Evolutionary conservation across 495 filamentous ascomycete genomes (phyloP).

Genomic region (Cairneyella variabilis): DNA sequence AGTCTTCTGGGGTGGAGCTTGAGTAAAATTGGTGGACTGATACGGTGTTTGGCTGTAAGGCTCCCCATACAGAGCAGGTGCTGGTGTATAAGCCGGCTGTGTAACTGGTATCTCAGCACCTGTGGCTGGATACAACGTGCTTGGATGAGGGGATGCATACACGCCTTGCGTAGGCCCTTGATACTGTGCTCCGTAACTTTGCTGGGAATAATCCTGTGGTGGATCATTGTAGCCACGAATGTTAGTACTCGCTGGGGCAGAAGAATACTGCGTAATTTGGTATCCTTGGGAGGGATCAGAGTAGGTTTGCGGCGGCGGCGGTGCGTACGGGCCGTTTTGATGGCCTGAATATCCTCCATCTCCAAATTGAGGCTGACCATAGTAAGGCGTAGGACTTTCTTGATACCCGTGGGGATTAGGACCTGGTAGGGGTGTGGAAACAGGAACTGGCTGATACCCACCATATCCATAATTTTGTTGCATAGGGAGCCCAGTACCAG

Average conservation of each 20-base stretch:
- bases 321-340: constrained; percentile 33
- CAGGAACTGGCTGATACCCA: constrained; percentile 32
- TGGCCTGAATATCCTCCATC: constrained; percentile 33
- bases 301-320: constrained; percentile 27
- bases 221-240: constrained; percentile 16
- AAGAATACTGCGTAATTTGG: constrained; percentile 17
- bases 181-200: constrained; percentile 31
- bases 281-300: constrained; percentile 20
- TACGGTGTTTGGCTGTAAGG: constrained; percentile 25
- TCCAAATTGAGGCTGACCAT: constrained; percentile 33
- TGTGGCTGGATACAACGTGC: constrained; percentile 22
- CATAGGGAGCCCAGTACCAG: constrained; percentile 9
- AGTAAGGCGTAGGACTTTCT: constrained; percentile 35
- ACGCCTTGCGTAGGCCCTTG: constrained; percentile 20
- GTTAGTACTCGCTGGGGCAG: constrained; percentile 9
- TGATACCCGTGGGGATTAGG: constrained; percentile 31
- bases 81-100: constrained; percentile 22
- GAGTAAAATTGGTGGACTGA: constrained; percentile 16
- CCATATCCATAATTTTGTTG: constrained; percentile 28
- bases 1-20: constrained; percentile 22
- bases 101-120: constrained; percentile 23
- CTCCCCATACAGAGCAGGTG: constrained; percentile 16
- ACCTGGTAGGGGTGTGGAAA: constrained; percentile 16
- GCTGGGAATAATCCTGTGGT: constrained; percentile 26
- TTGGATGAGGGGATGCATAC: constrained; percentile 22